Percentiles rank a stretch among this genome's conserved stretches.
These are phyloP conservation scores for Elongisporangium undulatum DNA, from an alignment of 352 stramenopile species.

Conservation along the genomic window DNA sequence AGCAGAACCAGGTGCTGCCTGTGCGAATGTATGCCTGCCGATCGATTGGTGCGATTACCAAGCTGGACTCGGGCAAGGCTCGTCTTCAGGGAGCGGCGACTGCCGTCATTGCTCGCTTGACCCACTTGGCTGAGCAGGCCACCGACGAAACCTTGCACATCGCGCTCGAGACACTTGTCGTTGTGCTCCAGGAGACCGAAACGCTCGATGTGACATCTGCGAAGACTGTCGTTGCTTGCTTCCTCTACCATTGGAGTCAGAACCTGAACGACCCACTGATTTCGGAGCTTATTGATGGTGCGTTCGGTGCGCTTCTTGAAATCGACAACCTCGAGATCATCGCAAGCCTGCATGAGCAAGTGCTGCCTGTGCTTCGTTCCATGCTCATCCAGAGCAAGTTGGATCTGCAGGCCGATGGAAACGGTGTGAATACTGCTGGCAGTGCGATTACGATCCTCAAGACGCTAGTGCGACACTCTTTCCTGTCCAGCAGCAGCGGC, in stretches of 20 bases:
- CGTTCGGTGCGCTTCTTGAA: slow-evolving; percentile 63
- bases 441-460: slow-evolving; percentile 72
- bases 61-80: slow-evolving; percentile 51
- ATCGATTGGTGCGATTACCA: slow-evolving; percentile 64
- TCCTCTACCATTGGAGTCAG: slow-evolving; percentile 61
- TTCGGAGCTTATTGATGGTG: slow-evolving; percentile 62
- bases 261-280: slow-evolving; percentile 77
- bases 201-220: slow-evolving; percentile 29
- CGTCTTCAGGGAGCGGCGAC: slow-evolving; percentile 43
- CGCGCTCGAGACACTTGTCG: slow-evolving; percentile 68
- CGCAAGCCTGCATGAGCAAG: slow-evolving; percentile 52
- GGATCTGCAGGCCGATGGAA: slow-evolving; percentile 45
- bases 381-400: slow-evolving; percentile 53
- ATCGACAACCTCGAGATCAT: slow-evolving; percentile 55
- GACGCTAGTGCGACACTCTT: slow-evolving; percentile 68
- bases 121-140: slow-evolving; percentile 47
- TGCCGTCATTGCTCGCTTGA: slow-evolving; percentile 55
- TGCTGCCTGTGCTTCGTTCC: slow-evolving; percentile 48
- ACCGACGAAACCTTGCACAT: slow-evolving; percentile 76
- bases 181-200: slow-evolving; percentile 59
- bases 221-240: slow-evolving; percentile 45
- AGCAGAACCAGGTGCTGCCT: slow-evolving; percentile 63
- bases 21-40: slow-evolving; percentile 78
- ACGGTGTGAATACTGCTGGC: slow-evolving; percentile 49
- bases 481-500: slow-evolving; percentile 29